Percentiles rank a stretch among this genome's conserved stretches.
Evolutionary conservation across 2,329 filamentous ascomycete species (phyloP).

Genomic region (Rhynchosporium graminicola): DNA sequence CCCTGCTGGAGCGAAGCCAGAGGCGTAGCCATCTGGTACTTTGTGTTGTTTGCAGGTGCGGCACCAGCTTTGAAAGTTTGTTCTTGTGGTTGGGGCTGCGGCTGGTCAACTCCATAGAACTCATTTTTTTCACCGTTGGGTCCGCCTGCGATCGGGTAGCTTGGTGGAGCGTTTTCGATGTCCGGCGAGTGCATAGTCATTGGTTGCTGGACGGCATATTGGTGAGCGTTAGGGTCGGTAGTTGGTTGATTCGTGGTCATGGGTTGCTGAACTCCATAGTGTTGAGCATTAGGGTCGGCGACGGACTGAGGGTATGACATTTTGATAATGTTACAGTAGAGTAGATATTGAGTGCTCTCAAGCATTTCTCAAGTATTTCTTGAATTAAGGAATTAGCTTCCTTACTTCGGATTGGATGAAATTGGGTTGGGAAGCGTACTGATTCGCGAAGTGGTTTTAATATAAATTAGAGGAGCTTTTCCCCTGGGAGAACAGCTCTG

Average conservation of each 20-base stretch:
- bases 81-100: not conserved
- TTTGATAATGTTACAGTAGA: not conserved
- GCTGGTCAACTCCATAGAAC: slow-evolving; percentile 7
- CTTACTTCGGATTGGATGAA: not conserved
- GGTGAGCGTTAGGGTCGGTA: not conserved
- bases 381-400: not conserved
- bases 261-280: not conserved
- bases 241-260: no score
- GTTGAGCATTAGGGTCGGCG: not conserved
- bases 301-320: slow-evolving; percentile 6
- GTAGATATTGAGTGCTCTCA: not conserved
- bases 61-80: slow-evolving; percentile 9
- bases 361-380: not conserved
- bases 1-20: slow-evolving; percentile 24
- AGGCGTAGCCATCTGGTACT: slow-evolving; percentile 26
- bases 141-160: not conserved
- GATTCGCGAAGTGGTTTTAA: not conserved
- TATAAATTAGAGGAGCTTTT: not conserved
- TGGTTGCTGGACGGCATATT: not conserved
- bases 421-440: not conserved
- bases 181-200: slow-evolving; percentile 8
- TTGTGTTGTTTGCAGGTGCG: not conserved
- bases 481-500: not conserved
- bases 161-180: slow-evolving; percentile 16
- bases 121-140: slow-evolving; percentile 17